phyloP scores from a whole-genome alignment of 768 basidiomycete species.

The Auricularia sp. region DNA sequence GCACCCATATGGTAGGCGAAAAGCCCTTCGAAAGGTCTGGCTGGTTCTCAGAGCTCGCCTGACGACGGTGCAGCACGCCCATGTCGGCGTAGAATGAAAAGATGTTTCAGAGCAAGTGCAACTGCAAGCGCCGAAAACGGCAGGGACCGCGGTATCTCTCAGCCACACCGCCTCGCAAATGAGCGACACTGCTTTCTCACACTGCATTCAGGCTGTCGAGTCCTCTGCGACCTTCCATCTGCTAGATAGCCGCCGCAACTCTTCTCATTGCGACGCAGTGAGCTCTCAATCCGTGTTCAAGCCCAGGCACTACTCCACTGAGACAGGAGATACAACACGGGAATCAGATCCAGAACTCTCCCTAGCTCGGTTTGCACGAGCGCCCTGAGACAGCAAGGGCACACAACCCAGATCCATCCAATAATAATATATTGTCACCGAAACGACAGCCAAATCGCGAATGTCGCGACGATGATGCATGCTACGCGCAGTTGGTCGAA shows the following conservation, averaged over 20 bases:
- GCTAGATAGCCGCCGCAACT: not conserved
- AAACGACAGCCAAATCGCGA: not conserved
- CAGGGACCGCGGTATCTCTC: not conserved
- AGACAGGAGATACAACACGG: not conserved
- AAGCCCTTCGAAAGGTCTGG: not conserved
- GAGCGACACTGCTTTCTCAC: too few species aligned
- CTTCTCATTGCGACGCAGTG: not conserved
- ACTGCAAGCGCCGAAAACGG: not conserved
- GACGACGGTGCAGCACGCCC: not conserved
- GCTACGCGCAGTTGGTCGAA: not conserved
- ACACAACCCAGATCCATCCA: not conserved
- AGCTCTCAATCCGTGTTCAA: not conserved
- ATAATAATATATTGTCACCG: not conserved
- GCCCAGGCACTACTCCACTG: not conserved
- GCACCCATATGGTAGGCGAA: not conserved
- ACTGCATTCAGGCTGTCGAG: too few species aligned
- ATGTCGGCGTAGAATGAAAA: not conserved
- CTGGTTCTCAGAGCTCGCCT: not conserved
- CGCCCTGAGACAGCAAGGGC: not conserved
- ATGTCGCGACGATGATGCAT: not conserved
- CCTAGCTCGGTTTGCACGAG: not conserved
- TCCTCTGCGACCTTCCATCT: too few species aligned
- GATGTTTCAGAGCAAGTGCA: not conserved
- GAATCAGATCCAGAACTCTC: not conserved
- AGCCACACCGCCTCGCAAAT: not conserved